Evolutionary conservation across 139 green algal species (phyloP), one percentile per base, ranked within the genome.

Genomic region (Closterium sp.): DNA sequence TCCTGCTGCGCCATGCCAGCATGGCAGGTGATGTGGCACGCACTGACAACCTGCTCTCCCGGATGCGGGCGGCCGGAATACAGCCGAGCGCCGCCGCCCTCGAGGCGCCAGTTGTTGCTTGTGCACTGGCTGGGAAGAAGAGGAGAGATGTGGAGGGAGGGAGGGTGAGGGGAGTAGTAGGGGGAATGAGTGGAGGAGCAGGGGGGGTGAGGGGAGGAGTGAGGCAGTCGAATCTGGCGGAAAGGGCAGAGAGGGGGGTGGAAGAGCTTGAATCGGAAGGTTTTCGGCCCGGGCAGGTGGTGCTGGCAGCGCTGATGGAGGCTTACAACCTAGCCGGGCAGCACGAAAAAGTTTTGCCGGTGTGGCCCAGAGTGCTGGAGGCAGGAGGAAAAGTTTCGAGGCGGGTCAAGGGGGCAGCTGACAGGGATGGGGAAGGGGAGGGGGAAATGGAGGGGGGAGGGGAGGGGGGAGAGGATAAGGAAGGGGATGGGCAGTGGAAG

Each of bases 271-370:
- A 81, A 1, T 12, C 8, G 23, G 21, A 32, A 33, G 23, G 28
- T 35, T 35, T 87, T 28, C 25, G 16, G 69, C 87, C 33, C 33
- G 23, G 23, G 32, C 32, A n/a, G 69, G 33, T 34, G 33, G 81
- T 91, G 87, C 31, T 87, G 33, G 2, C 25, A 1, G 34, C n/a
- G 8, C 32, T 87, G 33, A 91, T 91, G 87, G 33, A 91, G 33
- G 88, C 87, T 30, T 83, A 84, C 19, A 31, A 36, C 28, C 33
- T 12, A 0, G 36, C 87, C 23, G 87, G 35, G 35, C 81, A 84
- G 87, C 81, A 81, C 33, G 87, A 91, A 38, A 91, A 91, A 30
- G 35, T 91, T 35, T 35, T 86, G 87, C 25, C 10, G 6, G 33
- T 91, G 33, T 91, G 35, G 34, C 55, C 76, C 12, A n/a, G 28